Percentiles rank a stretch among this genome's conserved stretches.
Evolutionary conservation across 805 yeast genomes (phyloP).

Genomic region (Sugiyamaella lignohabitans): DNA sequence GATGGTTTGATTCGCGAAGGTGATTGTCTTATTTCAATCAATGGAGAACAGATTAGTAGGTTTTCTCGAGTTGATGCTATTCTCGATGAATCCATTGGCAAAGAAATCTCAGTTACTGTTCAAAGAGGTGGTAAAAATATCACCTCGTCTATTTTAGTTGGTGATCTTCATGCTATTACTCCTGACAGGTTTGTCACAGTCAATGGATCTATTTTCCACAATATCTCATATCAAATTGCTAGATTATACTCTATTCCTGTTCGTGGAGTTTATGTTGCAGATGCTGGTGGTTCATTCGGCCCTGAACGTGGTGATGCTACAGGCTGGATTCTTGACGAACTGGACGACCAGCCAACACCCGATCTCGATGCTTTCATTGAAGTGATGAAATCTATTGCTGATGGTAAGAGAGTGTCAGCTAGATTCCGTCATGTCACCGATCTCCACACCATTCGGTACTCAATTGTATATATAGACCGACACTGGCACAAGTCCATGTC

Average conservation of each 20-base stretch:
- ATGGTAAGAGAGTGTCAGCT: conserved; percentile 61
- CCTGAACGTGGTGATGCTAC: conserved; percentile 40
- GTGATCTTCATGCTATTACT: conserved; percentile 73
- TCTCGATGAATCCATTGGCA: conserved; percentile 63
- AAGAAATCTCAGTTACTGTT: conserved; percentile 47
- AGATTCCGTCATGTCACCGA: conserved; percentile 74
- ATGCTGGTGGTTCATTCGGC: conserved; percentile 69
- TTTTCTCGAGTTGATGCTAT: conserved; percentile 80
- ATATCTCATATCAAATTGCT: conserved; percentile 83
- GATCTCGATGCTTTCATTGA: conserved; percentile 68
- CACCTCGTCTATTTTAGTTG: conserved; percentile 48
- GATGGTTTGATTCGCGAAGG: conserved; percentile 71
- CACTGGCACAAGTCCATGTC: conserved; percentile 76
- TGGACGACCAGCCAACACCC: conserved; percentile 71
- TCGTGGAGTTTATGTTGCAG: conserved; percentile 71
- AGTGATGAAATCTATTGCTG: conserved; percentile 74
- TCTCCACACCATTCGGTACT: conserved; percentile 62
- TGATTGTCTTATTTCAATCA: conserved; percentile 70
- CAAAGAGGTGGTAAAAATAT: conserved; percentile 70
- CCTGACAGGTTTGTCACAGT: conserved; percentile 77
- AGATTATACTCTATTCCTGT: conserved; percentile 78
- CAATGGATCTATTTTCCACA: conserved; percentile 82
- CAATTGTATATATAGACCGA: conserved; percentile 69
- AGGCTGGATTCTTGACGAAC: conserved; percentile 77
- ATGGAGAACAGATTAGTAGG: conserved; percentile 55